These are phyloP conservation scores for Myriosclerotinia duriaeana DNA, from an alignment of 2,329 filamentous ascomycete species.

Conservation along the genomic window DNA sequence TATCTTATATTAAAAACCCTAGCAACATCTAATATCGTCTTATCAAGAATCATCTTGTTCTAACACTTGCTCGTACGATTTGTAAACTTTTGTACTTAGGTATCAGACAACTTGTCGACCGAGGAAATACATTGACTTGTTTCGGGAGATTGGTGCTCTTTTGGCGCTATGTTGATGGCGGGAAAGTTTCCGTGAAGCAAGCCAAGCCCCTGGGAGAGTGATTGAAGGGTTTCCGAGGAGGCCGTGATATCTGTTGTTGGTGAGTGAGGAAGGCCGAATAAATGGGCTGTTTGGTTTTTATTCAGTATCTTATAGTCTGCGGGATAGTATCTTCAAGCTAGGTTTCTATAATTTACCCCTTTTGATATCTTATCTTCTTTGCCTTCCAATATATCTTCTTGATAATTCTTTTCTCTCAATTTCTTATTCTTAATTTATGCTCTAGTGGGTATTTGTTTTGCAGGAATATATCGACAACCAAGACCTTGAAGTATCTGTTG, in stretches of 20 bases:
- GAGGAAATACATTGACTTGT: neutral
- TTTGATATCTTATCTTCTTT: neutral
- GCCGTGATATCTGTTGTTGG: neutral
- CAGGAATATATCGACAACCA: no score
- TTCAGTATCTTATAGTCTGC: no score
- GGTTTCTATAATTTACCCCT: neutral
- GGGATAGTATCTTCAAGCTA: neutral
- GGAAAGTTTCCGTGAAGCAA: no score
- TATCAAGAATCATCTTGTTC: no score
- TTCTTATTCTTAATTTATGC: neutral
- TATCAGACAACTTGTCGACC: neutral
- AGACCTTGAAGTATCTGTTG: no score
- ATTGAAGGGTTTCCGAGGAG: constrained; percentile 14
- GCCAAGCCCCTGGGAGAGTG: neutral
- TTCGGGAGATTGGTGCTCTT: neutral
- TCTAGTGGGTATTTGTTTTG: no score
- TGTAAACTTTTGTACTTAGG: neutral
- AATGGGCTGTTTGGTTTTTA: neutral
- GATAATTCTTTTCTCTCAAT: neutral
- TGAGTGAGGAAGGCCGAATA: neutral
- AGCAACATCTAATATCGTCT: no score
- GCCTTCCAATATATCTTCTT: no score
- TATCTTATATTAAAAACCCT: no score
- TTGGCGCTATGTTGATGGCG: neutral
- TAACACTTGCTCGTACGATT: no score